phyloP scores from a whole-genome alignment of 2,329 filamentous ascomycete genomes.

The Pseudocercospora macadamiae region DNA sequence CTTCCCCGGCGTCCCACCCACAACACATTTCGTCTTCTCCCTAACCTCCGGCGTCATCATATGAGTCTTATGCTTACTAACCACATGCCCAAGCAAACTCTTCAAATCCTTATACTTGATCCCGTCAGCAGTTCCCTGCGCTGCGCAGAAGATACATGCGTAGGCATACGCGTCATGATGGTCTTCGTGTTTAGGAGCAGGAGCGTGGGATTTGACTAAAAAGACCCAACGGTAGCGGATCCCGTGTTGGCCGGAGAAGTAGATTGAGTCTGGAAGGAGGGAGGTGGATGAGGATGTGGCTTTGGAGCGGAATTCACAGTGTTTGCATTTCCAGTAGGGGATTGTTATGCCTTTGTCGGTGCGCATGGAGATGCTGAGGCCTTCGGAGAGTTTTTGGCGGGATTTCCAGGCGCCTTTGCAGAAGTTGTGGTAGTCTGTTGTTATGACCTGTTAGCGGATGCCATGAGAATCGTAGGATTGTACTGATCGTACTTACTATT shows the following conservation, averaged over 20 bases:
- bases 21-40: slow-evolving; percentile 39
- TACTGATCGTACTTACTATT: too few relatives aligned
- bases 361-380: slow-evolving; percentile 16
- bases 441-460: slow-evolving; percentile 8
- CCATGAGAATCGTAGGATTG: too few relatives aligned
- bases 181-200: neutral
- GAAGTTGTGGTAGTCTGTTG: slow-evolving; percentile 20
- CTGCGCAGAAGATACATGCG: slow-evolving; percentile 26
- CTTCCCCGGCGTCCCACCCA: slow-evolving; percentile 38
- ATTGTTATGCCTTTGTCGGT: slow-evolving; percentile 7
- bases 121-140: slow-evolving; percentile 15
- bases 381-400: slow-evolving; percentile 10
- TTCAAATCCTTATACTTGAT: slow-evolving; percentile 5
- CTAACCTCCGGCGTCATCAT: slow-evolving; percentile 33
- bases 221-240: slow-evolving; percentile 27
- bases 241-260: slow-evolving; percentile 9
- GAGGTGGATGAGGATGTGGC: slow-evolving; percentile 1
- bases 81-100: slow-evolving; percentile 43
- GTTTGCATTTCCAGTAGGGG: slow-evolving; percentile 21
- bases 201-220: slow-evolving; percentile 21
- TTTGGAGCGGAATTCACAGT: slow-evolving; percentile 17
- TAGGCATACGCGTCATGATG: slow-evolving; percentile 17
- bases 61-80: slow-evolving; percentile 39
- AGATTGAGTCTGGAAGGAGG: slow-evolving; percentile 14
- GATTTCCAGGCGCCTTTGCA: slow-evolving; percentile 22